Conservation (phyloP, 1,284 basidiomycete genomes). For the Cryptococcus amylolentus region DNA sequence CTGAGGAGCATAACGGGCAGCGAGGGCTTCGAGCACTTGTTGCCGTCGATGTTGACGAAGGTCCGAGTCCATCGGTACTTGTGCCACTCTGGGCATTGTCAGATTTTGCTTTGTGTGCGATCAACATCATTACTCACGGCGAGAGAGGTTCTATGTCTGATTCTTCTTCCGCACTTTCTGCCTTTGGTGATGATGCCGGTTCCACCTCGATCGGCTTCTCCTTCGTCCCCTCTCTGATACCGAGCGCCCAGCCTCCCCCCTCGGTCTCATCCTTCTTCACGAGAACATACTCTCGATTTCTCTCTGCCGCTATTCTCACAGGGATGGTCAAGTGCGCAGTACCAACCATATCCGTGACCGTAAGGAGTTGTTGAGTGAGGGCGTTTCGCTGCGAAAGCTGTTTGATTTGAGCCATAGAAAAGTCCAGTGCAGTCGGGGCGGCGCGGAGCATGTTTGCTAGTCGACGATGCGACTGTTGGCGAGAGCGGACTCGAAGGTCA, state of each 20-base stretch:
- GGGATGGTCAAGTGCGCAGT: slow-evolving; percentile 81
- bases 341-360: slow-evolving; percentile 89
- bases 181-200: slow-evolving; percentile 29
- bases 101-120: background rate
- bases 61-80: slow-evolving; percentile 57
- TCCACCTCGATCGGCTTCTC: slow-evolving; percentile 79
- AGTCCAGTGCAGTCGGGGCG: slow-evolving; percentile 83
- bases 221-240: slow-evolving; percentile 71
- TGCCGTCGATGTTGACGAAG: slow-evolving; percentile 63
- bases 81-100: slow-evolving; percentile 3
- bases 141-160: slow-evolving; percentile 61
- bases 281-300: slow-evolving; percentile 89
- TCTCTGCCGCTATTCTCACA: slow-evolving; percentile 85
- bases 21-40: slow-evolving; percentile 65
- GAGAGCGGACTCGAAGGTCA: slow-evolving; percentile 85
- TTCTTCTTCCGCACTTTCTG: slow-evolving; percentile 48
- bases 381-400: slow-evolving; percentile 84
- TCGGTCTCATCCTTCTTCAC: slow-evolving; percentile 76
- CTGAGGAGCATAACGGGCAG: slow-evolving; percentile 57
- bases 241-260: slow-evolving; percentile 89
- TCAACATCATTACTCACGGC: slow-evolving; percentile 55
- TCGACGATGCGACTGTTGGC: slow-evolving; percentile 88
- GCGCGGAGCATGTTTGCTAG: slow-evolving; percentile 84
- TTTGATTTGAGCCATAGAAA: slow-evolving; percentile 90
- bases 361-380: slow-evolving; percentile 90